phyloP scores from a whole-genome alignment of 495 filamentous ascomycete genomes.

The Hamigera avellanea region DNA sequence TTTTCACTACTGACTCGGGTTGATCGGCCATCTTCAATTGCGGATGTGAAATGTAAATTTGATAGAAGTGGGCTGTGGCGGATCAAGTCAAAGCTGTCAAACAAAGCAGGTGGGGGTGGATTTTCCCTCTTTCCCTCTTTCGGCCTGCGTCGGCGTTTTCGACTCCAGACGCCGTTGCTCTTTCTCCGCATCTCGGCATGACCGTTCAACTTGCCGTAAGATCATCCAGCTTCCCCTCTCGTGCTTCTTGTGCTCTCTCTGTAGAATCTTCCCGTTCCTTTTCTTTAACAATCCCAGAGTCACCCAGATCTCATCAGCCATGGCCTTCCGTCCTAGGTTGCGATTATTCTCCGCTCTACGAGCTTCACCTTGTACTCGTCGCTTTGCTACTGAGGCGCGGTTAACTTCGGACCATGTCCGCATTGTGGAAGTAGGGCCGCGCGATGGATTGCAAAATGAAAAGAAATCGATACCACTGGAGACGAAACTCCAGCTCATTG shows the following conservation, averaged over 20 bases:
- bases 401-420: slow-evolving; percentile 42
- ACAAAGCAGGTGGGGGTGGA: no score
- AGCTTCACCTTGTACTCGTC: slow-evolving; percentile 14
- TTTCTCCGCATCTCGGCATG: slow-evolving; percentile 13
- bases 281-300: no score
- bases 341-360: slow-evolving; percentile 23
- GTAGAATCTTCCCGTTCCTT: no score
- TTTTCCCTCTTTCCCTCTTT: background rate
- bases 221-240: slow-evolving; percentile 1
- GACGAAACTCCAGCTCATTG: slow-evolving; percentile 79
- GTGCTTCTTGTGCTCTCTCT: background rate
- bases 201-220: slow-evolving; percentile 4
- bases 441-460: slow-evolving; percentile 95
- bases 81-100: no score
- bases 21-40: no score
- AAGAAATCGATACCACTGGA: slow-evolving; percentile 66
- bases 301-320: slow-evolving; percentile 9
- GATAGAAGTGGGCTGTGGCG: no score
- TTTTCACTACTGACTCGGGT: background rate
- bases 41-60: background rate
- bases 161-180: no score
- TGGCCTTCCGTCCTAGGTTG: slow-evolving; percentile 12
- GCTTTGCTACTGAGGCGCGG: slow-evolving; percentile 35
- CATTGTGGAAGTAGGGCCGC: slow-evolving; percentile 86
- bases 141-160: background rate